Evolutionary conservation across 768 basidiomycete species (phyloP).

Genomic region (Lentinus tigrinus): DNA sequence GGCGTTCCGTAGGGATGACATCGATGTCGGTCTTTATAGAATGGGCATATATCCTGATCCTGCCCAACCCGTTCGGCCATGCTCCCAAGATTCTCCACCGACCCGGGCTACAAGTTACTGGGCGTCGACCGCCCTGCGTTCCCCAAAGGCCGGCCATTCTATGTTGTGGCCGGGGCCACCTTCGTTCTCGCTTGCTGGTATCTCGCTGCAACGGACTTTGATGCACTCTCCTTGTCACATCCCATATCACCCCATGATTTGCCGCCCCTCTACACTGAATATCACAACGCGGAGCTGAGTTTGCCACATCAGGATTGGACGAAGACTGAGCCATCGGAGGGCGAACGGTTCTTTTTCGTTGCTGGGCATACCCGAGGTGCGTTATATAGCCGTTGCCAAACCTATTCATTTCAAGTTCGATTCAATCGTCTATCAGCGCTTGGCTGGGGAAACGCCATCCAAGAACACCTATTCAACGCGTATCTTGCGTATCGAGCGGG

Average conservation of each 20-base stretch:
- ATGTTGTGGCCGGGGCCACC: not conserved
- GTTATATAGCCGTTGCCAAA: not conserved
- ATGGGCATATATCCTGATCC: no score
- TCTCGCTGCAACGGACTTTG: no score
- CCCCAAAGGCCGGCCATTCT: not conserved
- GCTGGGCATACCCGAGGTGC: conserved; percentile 5
- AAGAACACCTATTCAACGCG: conserved; percentile 9
- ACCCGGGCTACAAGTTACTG: not conserved
- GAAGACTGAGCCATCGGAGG: not conserved
- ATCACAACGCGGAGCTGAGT: conserved; percentile 4
- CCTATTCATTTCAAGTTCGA: not conserved
- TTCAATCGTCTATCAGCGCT: not conserved
- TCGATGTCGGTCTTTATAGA: no score
- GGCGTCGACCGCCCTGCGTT: not conserved
- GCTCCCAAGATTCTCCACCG: not conserved
- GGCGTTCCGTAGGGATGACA: no score
- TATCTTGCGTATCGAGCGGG: conserved; percentile 3
- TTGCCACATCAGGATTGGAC: conserved; percentile 8
- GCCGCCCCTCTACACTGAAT: not conserved
- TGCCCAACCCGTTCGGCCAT: not conserved
- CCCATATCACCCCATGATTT: not conserved
- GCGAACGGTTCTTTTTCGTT: conserved; percentile 6
- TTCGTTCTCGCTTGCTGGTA: not conserved
- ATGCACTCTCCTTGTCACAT: not conserved
- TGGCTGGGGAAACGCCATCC: conserved; percentile 10